phyloP scores from a whole-genome alignment of 768 basidiomycete species.

The Chalciporus pseudorubinellus region DNA sequence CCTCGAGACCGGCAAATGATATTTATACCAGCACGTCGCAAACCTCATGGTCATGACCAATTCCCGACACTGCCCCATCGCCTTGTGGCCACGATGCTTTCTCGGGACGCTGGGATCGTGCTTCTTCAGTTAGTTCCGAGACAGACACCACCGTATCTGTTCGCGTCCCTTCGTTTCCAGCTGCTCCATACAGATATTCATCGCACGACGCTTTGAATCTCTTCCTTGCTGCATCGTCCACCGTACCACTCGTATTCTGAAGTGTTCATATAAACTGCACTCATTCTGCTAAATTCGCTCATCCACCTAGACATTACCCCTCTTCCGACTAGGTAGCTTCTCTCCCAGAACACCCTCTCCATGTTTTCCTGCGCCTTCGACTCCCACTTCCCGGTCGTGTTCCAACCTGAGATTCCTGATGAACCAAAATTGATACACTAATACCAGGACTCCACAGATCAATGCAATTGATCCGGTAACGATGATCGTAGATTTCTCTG shows the following conservation, averaged over 20 bases:
- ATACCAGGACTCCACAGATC: constrained; percentile 40
- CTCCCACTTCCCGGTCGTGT: constrained; percentile 42
- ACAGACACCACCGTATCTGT: constrained; percentile 3
- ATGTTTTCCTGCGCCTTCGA: constrained; percentile 41
- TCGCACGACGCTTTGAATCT: neutral
- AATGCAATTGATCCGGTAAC: constrained; percentile 41
- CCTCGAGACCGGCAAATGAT: neutral
- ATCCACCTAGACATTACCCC: neutral
- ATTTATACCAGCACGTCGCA: neutral
- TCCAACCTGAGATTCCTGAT: constrained; percentile 41
- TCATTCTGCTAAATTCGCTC: neutral
- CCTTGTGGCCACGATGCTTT: constrained; percentile 21
- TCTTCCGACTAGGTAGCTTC: neutral
- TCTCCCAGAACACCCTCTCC: constrained; percentile 40
- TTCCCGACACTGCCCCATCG: constrained; percentile 13
- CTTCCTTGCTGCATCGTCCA: no score
- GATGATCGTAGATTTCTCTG: constrained; percentile 46
- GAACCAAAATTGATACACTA: constrained; percentile 46
- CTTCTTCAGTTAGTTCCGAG: constrained; percentile 7
- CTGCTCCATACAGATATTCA: neutral
- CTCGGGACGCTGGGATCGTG: constrained; percentile 20
- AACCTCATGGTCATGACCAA: neutral
- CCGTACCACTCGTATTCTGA: no score
- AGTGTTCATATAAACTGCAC: neutral
- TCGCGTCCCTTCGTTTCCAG: neutral